A percentile compares a stretch with the other conserved stretches of the same genome.
These are phyloP conservation scores for Lichtheimia hyalospora DNA, from an alignment of 371 early-diverging fungal genomes.

Conservation along the genomic window DNA sequence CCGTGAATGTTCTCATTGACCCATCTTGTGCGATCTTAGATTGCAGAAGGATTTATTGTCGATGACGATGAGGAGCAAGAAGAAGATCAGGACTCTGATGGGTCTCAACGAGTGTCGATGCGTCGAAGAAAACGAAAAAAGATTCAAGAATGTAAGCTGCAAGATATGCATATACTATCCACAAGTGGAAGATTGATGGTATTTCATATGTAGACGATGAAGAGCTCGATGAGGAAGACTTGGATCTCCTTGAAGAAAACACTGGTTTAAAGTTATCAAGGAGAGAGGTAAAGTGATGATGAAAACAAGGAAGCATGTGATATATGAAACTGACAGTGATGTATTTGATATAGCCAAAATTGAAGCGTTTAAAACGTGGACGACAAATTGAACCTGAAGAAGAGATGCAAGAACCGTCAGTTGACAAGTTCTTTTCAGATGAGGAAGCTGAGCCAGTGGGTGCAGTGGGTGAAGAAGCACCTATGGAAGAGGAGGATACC, in stretches of 20 bases:
- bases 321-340: neutral
- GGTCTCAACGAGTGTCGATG: slow-evolving; percentile 32
- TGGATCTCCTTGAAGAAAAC: slow-evolving; percentile 84
- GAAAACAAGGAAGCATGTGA: too few relatives aligned
- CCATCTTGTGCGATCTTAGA: slow-evolving; percentile 24
- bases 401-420: slow-evolving; percentile 26
- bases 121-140: slow-evolving; percentile 55
- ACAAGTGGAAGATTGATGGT: neutral
- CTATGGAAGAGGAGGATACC: slow-evolving; percentile 35
- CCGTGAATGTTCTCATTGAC: neutral
- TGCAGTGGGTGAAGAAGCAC: slow-evolving; percentile 18
- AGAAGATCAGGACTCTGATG: slow-evolving; percentile 31
- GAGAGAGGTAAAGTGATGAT: slow-evolving; percentile 4
- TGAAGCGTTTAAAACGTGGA: slow-evolving; percentile 75
- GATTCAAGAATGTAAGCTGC: slow-evolving; percentile 39
- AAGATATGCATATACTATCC: neutral
- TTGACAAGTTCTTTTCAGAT: slow-evolving; percentile 58
- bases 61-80: slow-evolving; percentile 68
- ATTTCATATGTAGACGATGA: slow-evolving; percentile 41
- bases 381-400: slow-evolving; percentile 39
- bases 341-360: slow-evolving; percentile 39
- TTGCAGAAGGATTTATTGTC: slow-evolving; percentile 67
- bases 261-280: slow-evolving; percentile 65
- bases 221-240: slow-evolving; percentile 87
- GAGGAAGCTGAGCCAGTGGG: slow-evolving; percentile 49